Base-by-base conservation (phyloP, 805 yeast species). In the Myxozyma mucilagina region DNA sequence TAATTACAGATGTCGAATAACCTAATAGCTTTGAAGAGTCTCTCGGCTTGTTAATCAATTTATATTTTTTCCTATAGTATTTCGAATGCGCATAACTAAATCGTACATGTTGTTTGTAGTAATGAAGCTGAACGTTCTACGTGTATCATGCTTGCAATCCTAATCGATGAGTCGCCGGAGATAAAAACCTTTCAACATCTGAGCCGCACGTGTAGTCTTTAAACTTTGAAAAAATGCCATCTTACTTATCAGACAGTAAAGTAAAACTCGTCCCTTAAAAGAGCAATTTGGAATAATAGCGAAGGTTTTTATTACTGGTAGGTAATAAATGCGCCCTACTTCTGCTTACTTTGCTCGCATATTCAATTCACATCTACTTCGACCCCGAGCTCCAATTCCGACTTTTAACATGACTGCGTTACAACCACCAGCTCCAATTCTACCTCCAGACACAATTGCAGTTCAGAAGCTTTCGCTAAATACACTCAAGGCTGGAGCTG, bases 391-490 rank as follows among this genome's bases (percentile, higher is more conserved):
- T 41, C 45, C 45, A n/a, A 41, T n/a, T n/a, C 5, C 43, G 3
- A 9, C 43, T 10, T 29, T 16, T 16, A 49, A 35, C 14, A 36
- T 36, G 53, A 36, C 45, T 18, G 38, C 50, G 29, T 14, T 53
- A 18, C 43, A 31, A 13, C 43, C 43, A 9, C 39, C 56, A 13
- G 60, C 47, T 31, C 65, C 65, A 34, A 42, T 63, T 13, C 53
- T 63, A 7, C 59, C 67, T 18, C 60, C 60, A 5, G 67, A 63
- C 47, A 43, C 48, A 16, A 55, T 63, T 38, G 41, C 56, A 3
- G 56, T 63, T 8, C 51, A 51, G 4, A 55, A 44, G 13, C 41
- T 90, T 94, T 96, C 79, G 80, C 60, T 78, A 87, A 57, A 81
- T 83, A 3, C 80, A 7, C 16, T 31, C 11, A 47, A 47, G n/a